Percentiles rank a stretch among this genome's conserved stretches.
Conservation (phyloP, 768 basidiomycete species). For the Pisolithus sp. region DNA sequence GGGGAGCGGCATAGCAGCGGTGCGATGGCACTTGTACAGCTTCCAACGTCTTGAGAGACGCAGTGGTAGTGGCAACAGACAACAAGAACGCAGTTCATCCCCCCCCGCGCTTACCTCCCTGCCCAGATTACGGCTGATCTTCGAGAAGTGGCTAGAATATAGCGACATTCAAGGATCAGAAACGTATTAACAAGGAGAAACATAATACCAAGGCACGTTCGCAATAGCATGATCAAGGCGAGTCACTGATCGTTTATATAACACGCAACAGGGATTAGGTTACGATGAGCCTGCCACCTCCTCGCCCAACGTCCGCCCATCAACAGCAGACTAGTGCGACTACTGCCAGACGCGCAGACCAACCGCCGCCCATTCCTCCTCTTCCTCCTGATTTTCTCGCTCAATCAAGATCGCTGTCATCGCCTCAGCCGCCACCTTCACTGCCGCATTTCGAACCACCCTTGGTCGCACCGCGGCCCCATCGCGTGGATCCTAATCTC, state of each 20-base stretch:
- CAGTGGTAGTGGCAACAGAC: no score
- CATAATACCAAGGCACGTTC: neutral
- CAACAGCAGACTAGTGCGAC: constrained; percentile 1
- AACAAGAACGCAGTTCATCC: no score
- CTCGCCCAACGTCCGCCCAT: constrained; percentile 20
- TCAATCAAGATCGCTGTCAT: constrained; percentile 14
- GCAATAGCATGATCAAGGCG: neutral
- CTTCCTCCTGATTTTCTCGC: constrained; percentile 35
- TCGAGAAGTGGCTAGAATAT: no score
- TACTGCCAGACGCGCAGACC: constrained; percentile 7
- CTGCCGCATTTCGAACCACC: constrained; percentile 43
- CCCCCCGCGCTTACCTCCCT: no score
- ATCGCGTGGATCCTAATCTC: constrained; percentile 52
- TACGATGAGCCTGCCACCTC: constrained; percentile 23
- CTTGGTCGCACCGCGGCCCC: constrained; percentile 60
- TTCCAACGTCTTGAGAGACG: no score
- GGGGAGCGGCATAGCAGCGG: no score
- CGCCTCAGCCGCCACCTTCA: constrained; percentile 32
- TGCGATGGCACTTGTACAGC: no score
- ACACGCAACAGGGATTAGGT: neutral
- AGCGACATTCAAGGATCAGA: no score
- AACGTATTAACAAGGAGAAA: no score
- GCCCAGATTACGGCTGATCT: no score
- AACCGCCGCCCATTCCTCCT: constrained; percentile 46
- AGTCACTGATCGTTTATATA: neutral